Base-by-base conservation (phyloP, 2,329 filamentous ascomycete species). In the Metarhizium guizhouense region DNA sequence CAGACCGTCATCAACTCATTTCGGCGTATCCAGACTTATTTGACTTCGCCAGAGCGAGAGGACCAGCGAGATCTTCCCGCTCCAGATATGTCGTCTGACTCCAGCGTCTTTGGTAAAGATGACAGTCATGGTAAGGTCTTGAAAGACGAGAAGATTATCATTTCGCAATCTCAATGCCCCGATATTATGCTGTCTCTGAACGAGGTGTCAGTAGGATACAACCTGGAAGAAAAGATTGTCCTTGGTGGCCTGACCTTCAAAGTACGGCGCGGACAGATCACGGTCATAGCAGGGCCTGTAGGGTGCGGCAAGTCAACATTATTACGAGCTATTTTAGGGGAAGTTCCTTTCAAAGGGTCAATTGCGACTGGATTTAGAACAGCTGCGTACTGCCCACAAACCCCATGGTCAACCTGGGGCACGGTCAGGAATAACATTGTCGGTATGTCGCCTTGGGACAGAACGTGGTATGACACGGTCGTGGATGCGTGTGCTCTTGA, bases 381-480 rank as follows among this genome's bases (percentile, higher is more conserved):
- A 20, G 58, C 60, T 0, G 60, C 63, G 11, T 64, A 64, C 38
- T 65, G 63, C 36, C 57, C 61, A 1, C 63, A 66, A 47, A 59
- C 59, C 2, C 59, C 63, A 0, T 66, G 62, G 62, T 57, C 63
- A 2, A 57, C 56, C 1, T 61, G 61, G 45, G 60, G 58, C 20
- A 62, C 63, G 3, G 54, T 66, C 7, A 57, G 58, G 6, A 55
- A 59, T 10, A 66, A 65, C 43, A 65, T 65, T 4, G 16, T 63
- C 2, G 63, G 57, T 3, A 53, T 60, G 47, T 57, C 60, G 2
- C 11, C 54, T 1, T 54, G 52, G 18, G 59, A 65, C 5, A 52
- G 57, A 8, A 38, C 53, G 3, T 63, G 60, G 57, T 65, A 64
- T 32, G 56, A 57, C 7, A 57, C 50, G 3, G 60, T 65, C 1